These are phyloP conservation scores for Monosporascus sp. DNA, from an alignment of 2,329 filamentous ascomycete genomes.

Conservation along the genomic window DNA sequence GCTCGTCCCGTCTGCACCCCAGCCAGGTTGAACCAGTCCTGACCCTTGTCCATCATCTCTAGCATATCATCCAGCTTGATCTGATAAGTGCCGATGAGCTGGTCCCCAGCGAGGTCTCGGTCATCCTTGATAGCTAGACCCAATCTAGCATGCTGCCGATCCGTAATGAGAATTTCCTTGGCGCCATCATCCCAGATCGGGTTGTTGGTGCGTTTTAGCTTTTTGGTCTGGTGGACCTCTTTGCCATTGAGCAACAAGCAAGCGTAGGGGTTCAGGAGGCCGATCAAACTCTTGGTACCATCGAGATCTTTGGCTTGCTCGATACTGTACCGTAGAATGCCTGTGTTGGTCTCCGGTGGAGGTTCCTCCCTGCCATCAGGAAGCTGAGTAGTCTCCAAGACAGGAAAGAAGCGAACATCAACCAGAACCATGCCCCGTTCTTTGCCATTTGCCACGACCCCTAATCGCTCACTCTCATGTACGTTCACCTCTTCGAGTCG, in stretches of 20 bases:
- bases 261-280: conserved; percentile 86
- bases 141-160: conserved; percentile 83
- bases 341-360: conserved; percentile 83
- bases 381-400: conserved; percentile 66
- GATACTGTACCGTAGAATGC: conserved; percentile 87
- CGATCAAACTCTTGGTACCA: conserved; percentile 84
- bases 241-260: conserved; percentile 85
- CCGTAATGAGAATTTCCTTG: conserved; percentile 92
- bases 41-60: conserved; percentile 82
- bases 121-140: conserved; percentile 95
- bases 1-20: conserved; percentile 77
- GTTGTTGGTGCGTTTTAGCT: conserved; percentile 94
- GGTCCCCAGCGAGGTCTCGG: conserved; percentile 76
- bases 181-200: conserved; percentile 91
- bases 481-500: conserved; percentile 70
- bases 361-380: conserved; percentile 75
- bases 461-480: conserved; percentile 78
- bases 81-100: conserved; percentile 84
- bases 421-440: conserved; percentile 71
- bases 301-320: conserved; percentile 97
- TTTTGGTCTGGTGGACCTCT: conserved; percentile 82
- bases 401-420: conserved; percentile 93
- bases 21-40: conserved; percentile 91
- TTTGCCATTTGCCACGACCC: conserved; percentile 80
- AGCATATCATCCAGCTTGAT: conserved; percentile 94